Conservation (phyloP, 2,329 filamentous ascomycete genomes). For the Xylariaceae sp. region DNA sequence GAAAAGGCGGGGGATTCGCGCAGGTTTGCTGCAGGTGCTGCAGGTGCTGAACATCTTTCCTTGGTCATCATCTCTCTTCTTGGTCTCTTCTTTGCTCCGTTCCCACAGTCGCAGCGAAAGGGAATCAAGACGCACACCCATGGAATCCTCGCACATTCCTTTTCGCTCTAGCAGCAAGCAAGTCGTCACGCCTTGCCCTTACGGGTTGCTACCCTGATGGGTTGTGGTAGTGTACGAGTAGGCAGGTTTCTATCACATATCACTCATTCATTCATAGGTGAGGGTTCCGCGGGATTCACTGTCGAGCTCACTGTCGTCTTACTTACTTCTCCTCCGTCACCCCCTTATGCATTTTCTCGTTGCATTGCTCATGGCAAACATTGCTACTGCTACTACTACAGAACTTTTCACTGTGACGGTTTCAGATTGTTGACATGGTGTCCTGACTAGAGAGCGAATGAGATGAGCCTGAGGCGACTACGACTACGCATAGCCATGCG, state of each 20-base stretch:
- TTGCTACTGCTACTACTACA: neutral
- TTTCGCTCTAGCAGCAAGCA: neutral
- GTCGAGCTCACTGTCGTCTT: neutral
- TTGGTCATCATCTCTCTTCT: conserved; percentile 1
- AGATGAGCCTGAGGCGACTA: too few relatives aligned
- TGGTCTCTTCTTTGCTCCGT: neutral
- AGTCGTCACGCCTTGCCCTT: conserved; percentile 12
- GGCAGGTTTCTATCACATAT: too few relatives aligned
- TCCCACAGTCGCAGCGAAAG: conserved; percentile 8
- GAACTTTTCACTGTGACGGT: neutral
- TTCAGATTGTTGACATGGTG: neutral
- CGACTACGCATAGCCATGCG: neutral
- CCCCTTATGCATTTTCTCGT: neutral
- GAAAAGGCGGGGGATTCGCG: conserved; percentile 29
- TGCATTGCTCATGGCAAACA: neutral
- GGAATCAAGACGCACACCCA: too few relatives aligned
- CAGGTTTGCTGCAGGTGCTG: conserved; percentile 26
- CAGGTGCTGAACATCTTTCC: conserved; percentile 19
- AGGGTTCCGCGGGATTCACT: too few relatives aligned
- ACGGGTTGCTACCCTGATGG: conserved; percentile 16
- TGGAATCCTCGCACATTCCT: neutral
- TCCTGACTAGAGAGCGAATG: neutral
- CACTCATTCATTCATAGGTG: too few relatives aligned
- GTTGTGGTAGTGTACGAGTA: conserved; percentile 1
- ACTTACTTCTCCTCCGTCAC: neutral